Conservation (phyloP, 805 yeast genomes). For the Starmerella apicola region DNA sequence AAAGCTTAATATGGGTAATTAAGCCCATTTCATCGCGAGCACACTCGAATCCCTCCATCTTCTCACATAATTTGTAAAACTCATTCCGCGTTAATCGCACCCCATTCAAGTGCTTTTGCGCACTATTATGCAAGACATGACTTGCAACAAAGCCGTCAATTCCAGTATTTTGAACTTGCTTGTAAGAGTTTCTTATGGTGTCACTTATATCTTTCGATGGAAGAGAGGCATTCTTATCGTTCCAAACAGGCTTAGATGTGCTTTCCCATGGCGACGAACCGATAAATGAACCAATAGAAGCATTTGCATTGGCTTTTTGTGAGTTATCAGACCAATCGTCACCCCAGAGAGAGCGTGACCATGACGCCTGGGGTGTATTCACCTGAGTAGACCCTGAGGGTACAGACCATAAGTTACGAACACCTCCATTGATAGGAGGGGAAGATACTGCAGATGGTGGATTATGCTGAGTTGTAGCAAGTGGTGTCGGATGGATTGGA, state of each 20-base stretch:
- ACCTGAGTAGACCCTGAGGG: neutral
- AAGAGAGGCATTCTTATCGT: no score
- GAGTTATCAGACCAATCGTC: neutral
- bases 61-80: constrained; percentile 22
- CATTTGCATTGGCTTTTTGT: no score
- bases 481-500: neutral
- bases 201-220: constrained; percentile 11
- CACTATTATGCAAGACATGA: constrained; percentile 25
- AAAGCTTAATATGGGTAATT: constrained; percentile 23
- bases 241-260: neutral
- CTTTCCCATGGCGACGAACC: neutral
- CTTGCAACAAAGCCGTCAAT: constrained; percentile 28
- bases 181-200: constrained; percentile 22
- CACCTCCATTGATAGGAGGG: no score
- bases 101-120: constrained; percentile 17
- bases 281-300: no score
- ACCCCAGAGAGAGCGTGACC: neutral
- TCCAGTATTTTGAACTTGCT: constrained; percentile 19
- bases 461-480: no score
- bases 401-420: neutral
- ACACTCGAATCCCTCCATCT: constrained; percentile 19
- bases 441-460: no score
- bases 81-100: constrained; percentile 22
- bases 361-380: no score
- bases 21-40: constrained; percentile 27